Evolutionary conservation across 192 early-diverging fungal species (phyloP).

Genomic region (Rhizoclosmatium sp.): DNA sequence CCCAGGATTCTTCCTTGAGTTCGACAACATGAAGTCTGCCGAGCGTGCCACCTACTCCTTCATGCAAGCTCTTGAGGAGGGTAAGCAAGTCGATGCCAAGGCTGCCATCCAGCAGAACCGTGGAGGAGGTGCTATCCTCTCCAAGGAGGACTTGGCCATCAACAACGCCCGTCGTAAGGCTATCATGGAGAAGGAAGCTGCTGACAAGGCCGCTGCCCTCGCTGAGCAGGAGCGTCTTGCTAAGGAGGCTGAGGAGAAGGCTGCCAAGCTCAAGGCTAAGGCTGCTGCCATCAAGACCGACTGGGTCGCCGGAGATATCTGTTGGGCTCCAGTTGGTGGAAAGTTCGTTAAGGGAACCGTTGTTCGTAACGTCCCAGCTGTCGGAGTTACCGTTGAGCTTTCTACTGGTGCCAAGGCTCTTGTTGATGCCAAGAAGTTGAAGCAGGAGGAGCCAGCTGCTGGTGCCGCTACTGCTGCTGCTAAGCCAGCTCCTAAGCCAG

Average conservation of each 20-base stretch:
- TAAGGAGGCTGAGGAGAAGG: constrained; percentile 21
- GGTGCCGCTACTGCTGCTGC: constrained; percentile 6
- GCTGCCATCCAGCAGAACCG: constrained; percentile 49
- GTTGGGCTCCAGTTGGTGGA: constrained; percentile 33
- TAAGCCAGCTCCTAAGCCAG: constrained; percentile 6
- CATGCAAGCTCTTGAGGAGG: constrained; percentile 41
- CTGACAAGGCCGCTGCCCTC: constrained; percentile 77
- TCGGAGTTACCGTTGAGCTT: constrained; percentile 39
- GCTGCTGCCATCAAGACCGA: constrained; percentile 27
- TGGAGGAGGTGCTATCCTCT: constrained; percentile 75
- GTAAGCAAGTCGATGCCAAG: constrained; percentile 38
- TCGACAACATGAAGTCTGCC: constrained; percentile 43
- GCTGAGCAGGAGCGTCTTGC: constrained; percentile 56
- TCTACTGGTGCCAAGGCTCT: constrained; percentile 29
- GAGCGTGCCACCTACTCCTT: constrained; percentile 42
- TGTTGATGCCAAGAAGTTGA: constrained; percentile 43
- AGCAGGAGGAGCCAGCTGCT: constrained; percentile 24
- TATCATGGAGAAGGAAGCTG: constrained; percentile 67
- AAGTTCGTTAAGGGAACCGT: constrained; percentile 35
- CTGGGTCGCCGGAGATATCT: constrained; percentile 36
- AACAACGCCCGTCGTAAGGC: constrained; percentile 72
- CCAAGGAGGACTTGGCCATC: constrained; percentile 81
- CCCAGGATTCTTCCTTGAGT: constrained; percentile 39
- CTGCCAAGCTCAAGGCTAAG: constrained; percentile 34
- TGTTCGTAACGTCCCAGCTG: constrained; percentile 37